These are phyloP conservation scores for Hymenoscyphus fraxineus DNA, from an alignment of 2,329 filamentous ascomycete species.

Conservation along the genomic window DNA sequence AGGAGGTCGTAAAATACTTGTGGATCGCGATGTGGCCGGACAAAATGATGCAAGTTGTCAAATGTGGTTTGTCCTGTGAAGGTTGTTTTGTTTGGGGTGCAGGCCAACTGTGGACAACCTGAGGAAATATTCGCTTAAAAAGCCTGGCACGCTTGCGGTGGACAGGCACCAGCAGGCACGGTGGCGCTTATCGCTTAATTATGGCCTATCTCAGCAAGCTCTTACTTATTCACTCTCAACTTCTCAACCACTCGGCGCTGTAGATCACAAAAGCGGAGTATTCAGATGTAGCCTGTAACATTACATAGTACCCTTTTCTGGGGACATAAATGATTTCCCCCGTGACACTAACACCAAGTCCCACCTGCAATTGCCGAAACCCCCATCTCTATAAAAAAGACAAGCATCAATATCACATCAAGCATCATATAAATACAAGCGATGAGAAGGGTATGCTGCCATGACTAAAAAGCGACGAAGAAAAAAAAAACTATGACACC, in stretches of 20 bases:
- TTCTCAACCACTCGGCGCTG: no score
- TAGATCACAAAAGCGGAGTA: no score
- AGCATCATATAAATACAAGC: not conserved
- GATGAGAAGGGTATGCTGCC: constrained; percentile 16
- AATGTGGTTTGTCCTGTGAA: not conserved
- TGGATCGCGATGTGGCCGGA: constrained; percentile 4
- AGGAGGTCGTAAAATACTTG: constrained; percentile 2
- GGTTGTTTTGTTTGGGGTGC: constrained; percentile 5
- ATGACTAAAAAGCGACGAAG: constrained; percentile 6
- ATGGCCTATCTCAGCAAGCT: not conserved
- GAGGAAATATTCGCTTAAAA: not conserved
- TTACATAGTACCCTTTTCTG: no score
- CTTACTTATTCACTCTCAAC: not conserved
- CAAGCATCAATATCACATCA: not conserved
- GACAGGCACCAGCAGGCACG: not conserved
- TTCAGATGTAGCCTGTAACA: no score
- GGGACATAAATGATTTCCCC: no score
- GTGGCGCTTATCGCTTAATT: not conserved
- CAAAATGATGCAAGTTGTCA: constrained; percentile 6
- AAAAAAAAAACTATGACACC: constrained; percentile 9
- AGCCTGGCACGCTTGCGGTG: not conserved
- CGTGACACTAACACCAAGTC: no score
- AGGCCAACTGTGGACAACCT: constrained; percentile 3
- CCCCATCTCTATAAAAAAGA: not conserved
- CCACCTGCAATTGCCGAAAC: no score